phyloP scores from a whole-genome alignment of 176 grass and related monocot species.

The Cymbopogon citratus region DNA sequence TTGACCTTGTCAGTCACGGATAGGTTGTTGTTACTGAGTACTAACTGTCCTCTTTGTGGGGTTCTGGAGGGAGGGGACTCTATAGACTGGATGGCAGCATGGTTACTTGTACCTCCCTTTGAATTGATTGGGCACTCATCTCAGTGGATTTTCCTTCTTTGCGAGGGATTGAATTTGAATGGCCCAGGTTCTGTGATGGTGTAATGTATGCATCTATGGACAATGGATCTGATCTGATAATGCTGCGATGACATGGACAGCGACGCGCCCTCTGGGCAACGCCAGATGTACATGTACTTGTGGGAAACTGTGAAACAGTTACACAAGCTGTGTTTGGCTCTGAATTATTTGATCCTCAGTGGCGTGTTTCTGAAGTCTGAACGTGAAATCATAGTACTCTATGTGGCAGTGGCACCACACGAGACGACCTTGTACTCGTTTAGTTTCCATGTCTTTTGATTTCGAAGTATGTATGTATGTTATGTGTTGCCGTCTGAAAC shows the following conservation, averaged over 20 bases:
- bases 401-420: background rate
- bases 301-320: background rate
- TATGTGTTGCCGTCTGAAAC: background rate
- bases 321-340: background rate
- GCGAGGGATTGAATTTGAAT: background rate
- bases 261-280: background rate
- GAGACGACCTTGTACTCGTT: background rate
- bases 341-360: background rate
- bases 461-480: background rate
- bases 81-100: background rate
- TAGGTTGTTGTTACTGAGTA: background rate
- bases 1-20: background rate
- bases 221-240: background rate
- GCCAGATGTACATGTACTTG: background rate
- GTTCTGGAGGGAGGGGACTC: background rate
- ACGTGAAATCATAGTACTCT: background rate
- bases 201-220: background rate
- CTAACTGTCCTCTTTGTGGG: background rate
- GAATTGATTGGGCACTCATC: background rate
- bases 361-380: background rate
- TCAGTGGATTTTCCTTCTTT: background rate
- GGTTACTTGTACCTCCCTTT: background rate
- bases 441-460: background rate
- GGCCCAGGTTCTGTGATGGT: too few relatives aligned
- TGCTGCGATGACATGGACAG: background rate